Base-by-base conservation (phyloP, 768 basidiomycete species). In the Rhizopogon salebrosus region DNA sequence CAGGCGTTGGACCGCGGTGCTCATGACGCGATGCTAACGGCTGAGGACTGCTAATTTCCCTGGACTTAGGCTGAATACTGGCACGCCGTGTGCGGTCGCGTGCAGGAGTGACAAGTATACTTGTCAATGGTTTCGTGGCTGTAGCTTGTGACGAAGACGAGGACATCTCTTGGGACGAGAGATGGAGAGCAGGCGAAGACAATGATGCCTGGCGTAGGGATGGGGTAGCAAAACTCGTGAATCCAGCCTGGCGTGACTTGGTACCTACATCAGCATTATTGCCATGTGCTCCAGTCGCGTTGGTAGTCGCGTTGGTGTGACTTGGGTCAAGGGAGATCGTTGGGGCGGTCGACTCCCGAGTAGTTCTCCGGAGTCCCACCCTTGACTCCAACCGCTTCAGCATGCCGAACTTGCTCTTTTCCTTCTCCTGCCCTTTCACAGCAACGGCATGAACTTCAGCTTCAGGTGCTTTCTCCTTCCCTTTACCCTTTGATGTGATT, bases 131-230 rank as follows among this genome's bases (percentile, higher is more conserved):
- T 18, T 67, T 72, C 53, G 78, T 71, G 18, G 79, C 64, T 51
- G 73, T 70, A 18, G 77, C 65, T 54, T 75, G 77, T 37, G 78
- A 77, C 62, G 73, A 76, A n/a, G 78, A 75, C 34, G 82, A 80
- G 48, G 79, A 77, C 48, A 76, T 61, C 31, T 79, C 72, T 68
- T 79, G 77, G 24, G 82, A 82, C 48, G 79, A 79, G 51, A 85
- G 75, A 61, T 86, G 83, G 40, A 91, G 67, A 26, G 83, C 77
- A 49, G 89, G 88, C 20, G 87, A 87, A 52, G 88, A 90, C 74
- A 85, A 76, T 42, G 89, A 87, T 36, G 80, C 88, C 55, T 78
- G 78, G 51, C 82, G 78, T 55, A 89, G 68, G 35, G 86, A 87
- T 40, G 87, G 87, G 40, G 82, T 76, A 55, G 77, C 70, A 71